Conservation (phyloP, 805 yeast genomes). For the Candida silvatica region DNA sequence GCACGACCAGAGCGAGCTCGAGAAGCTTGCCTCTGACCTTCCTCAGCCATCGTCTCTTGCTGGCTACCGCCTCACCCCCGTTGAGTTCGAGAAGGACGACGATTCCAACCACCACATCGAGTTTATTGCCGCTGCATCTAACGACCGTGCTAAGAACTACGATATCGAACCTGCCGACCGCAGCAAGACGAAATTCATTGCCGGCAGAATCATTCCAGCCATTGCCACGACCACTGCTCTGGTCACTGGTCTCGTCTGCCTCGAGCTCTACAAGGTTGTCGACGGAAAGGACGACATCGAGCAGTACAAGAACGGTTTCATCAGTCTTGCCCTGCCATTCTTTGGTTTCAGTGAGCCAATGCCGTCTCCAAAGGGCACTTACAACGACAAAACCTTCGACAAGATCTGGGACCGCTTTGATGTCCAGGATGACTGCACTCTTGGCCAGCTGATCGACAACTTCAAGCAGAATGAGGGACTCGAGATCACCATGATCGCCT, state of each 20-base stretch:
- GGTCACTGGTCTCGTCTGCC: slow-evolving; percentile 89
- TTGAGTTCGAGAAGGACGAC: slow-evolving; percentile 96
- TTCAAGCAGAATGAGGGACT: slow-evolving; percentile 80
- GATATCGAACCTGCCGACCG: slow-evolving; percentile 83
- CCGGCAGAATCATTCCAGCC: slow-evolving; percentile 98
- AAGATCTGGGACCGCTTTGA: slow-evolving; percentile 94
- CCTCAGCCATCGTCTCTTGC: slow-evolving; percentile 87
- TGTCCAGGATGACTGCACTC: slow-evolving; percentile 65
- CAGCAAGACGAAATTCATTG: slow-evolving; percentile 89
- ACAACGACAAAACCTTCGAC: slow-evolving; percentile 73
- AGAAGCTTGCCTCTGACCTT: slow-evolving; percentile 60
- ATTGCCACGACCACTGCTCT: slow-evolving; percentile 98
- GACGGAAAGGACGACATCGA: slow-evolving; percentile 70
- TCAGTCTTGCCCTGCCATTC: slow-evolving; percentile 89
- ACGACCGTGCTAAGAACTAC: slow-evolving; percentile 90
- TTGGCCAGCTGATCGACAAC: slow-evolving; percentile 56
- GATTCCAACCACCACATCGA: slow-evolving; percentile 95
- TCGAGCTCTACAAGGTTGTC: slow-evolving; percentile 86
- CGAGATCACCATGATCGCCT: slow-evolving; percentile 83
- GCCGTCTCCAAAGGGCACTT: slow-evolving; percentile 72
- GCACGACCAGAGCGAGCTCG: slow-evolving; percentile 56
- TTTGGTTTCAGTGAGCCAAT: slow-evolving; percentile 96
- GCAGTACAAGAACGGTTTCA: slow-evolving; percentile 85
- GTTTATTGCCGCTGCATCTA: slow-evolving; percentile 92
- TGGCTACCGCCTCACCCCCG: slow-evolving; percentile 81